Evolutionary conservation across 495 filamentous ascomycete species (phyloP).

Genomic region (Xylaria nigripes): DNA sequence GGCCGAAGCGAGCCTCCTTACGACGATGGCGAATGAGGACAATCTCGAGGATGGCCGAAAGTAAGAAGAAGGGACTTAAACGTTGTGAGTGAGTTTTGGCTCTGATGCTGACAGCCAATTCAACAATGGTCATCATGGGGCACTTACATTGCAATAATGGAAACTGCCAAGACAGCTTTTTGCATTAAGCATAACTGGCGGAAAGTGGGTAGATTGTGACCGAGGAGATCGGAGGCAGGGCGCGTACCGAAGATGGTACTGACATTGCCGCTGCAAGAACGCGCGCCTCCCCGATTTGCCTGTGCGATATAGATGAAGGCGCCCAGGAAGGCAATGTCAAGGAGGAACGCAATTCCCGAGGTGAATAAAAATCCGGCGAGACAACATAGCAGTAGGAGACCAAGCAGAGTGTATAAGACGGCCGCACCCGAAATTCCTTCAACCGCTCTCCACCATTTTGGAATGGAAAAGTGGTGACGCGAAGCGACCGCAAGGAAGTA

Average conservation of each 20-base stretch:
- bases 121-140: no score
- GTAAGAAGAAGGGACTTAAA: slow-evolving; percentile 57
- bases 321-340: slow-evolving; percentile 52
- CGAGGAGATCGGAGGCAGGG: slow-evolving; percentile 31
- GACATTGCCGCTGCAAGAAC: slow-evolving; percentile 53
- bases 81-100: slow-evolving; percentile 8
- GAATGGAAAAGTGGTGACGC: slow-evolving; percentile 50
- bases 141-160: slow-evolving; percentile 70
- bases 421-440: slow-evolving; percentile 72
- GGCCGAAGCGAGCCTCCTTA: slow-evolving; percentile 72
- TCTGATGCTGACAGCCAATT: not conserved
- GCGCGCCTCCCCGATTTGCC: slow-evolving; percentile 53
- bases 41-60: slow-evolving; percentile 56
- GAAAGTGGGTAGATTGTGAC: slow-evolving; percentile 42
- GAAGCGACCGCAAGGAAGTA: slow-evolving; percentile 59
- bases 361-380: slow-evolving; percentile 60
- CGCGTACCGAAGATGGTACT: slow-evolving; percentile 61
- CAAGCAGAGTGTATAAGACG: slow-evolving; percentile 62
- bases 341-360: slow-evolving; percentile 59
- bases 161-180: slow-evolving; percentile 65
- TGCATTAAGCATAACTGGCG: slow-evolving; percentile 59
- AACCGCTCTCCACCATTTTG: slow-evolving; percentile 62
- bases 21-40: slow-evolving; percentile 60
- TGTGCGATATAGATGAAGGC: slow-evolving; percentile 55
- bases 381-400: slow-evolving; percentile 66